Evolutionary conservation across 768 basidiomycete species (phyloP).

Genomic region (Collybiopsis confluens): DNA sequence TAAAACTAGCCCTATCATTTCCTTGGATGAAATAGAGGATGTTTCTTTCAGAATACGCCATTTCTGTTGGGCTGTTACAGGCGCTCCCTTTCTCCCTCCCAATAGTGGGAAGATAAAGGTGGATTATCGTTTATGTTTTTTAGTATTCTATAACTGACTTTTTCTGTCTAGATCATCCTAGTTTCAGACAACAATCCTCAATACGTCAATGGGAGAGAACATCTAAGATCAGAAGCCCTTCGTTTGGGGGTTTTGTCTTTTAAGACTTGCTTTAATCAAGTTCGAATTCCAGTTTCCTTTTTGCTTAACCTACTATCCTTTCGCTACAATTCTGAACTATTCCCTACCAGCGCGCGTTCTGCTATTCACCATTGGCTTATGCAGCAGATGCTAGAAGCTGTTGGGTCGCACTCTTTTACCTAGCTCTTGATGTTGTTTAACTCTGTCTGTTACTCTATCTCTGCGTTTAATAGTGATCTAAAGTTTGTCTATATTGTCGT

Average conservation of each 20-base stretch:
- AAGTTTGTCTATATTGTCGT: too few species aligned
- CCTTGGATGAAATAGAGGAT: background rate
- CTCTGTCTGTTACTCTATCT: too few species aligned
- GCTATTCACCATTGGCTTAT: background rate
- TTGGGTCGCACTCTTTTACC: background rate
- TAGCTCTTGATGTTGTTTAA: too few species aligned
- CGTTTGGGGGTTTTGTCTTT: background rate
- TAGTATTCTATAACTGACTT: background rate
- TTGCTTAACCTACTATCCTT: background rate
- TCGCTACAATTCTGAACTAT: background rate
- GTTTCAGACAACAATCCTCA: background rate
- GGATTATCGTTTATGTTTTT: background rate
- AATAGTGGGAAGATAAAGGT: background rate
- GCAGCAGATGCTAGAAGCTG: background rate
- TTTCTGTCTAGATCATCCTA: background rate
- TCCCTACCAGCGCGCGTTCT: background rate
- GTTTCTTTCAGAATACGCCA: background rate
- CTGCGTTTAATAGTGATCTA: too few species aligned
- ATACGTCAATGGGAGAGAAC: background rate
- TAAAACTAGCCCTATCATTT: background rate
- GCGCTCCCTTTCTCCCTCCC: background rate
- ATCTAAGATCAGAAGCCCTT: background rate
- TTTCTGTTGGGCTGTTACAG: background rate
- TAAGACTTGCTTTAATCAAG: background rate
- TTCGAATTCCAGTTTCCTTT: background rate